A percentile compares a stretch with the other conserved stretches of the same genome.
These are phyloP conservation scores for Fusarium newnesense DNA, from an alignment of 2,329 filamentous ascomycete genomes.

Conservation along the genomic window DNA sequence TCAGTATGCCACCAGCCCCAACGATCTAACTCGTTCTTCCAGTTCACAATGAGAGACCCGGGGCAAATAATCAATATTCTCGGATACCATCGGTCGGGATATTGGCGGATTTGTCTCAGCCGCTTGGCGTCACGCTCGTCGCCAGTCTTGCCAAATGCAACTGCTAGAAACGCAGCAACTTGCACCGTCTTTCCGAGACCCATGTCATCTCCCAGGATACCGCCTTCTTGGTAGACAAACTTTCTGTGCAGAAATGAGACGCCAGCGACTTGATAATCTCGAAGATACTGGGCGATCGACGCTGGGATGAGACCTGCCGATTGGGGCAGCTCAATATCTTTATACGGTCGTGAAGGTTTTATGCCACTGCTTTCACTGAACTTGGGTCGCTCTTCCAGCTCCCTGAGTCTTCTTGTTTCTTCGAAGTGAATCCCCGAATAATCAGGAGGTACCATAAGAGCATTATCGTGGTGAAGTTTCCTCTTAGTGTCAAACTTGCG, in stretches of 20 bases:
- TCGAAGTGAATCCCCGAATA: conserved; percentile 80
- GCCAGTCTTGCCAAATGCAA: conserved; percentile 92
- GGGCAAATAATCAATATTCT: conserved; percentile 88
- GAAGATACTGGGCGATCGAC: conserved; percentile 88
- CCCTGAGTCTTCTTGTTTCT: conserved; percentile 47
- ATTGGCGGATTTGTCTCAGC: conserved; percentile 84
- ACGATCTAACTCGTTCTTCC: conserved; percentile 83
- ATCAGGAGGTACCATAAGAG: conserved; percentile 79
- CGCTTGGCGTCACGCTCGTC: conserved; percentile 86
- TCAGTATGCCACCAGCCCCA: conserved; percentile 98
- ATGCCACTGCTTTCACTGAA: conserved; percentile 67
- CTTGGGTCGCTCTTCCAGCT: conserved; percentile 73
- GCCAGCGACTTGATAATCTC: conserved; percentile 90
- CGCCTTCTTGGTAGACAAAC: conserved; percentile 91
- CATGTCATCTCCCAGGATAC: conserved; percentile 96
- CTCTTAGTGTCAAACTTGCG: conserved; percentile 73
- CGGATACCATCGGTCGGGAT: conserved; percentile 75
- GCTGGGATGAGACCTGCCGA: conserved; percentile 87
- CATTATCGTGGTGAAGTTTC: conserved; percentile 70
- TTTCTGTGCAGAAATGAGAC: conserved; percentile 86
- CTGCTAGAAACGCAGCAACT: conserved; percentile 90
- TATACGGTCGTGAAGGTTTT: conserved; percentile 74
- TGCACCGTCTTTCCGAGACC: conserved; percentile 97
- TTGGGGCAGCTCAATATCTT: conserved; percentile 78
- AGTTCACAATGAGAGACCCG: conserved; percentile 88